phyloP scores from a whole-genome alignment of 768 basidiomycete genomes.

The Tulasnella sp. region DNA sequence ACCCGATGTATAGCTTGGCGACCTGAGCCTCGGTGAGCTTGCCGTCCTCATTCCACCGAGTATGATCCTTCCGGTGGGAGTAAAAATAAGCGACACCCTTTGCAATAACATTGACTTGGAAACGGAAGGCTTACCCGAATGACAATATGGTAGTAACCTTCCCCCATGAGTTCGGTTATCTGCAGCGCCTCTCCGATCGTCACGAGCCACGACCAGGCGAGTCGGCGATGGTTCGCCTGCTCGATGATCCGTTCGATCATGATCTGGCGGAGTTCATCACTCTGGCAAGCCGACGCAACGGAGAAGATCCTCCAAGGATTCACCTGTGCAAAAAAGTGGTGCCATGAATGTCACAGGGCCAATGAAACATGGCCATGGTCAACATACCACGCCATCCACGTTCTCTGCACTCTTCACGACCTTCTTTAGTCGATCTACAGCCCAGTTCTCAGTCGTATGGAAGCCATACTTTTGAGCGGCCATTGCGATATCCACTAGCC shows the following conservation, averaged over 20 bases:
- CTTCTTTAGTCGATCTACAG: conserved; percentile 8
- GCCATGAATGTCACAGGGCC: neutral
- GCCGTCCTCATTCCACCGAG: conserved; percentile 8
- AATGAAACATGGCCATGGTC: neutral
- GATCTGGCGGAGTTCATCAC: conserved; percentile 5
- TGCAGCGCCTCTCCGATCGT: conserved; percentile 7
- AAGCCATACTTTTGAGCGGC: conserved; percentile 14
- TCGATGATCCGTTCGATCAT: conserved; percentile 11
- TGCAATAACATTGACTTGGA: neutral
- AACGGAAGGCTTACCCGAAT: neutral
- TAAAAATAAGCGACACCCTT: neutral
- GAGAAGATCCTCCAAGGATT: conserved; percentile 14
- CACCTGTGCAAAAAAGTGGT: neutral
- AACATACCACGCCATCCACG: neutral
- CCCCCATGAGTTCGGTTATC: conserved; percentile 4
- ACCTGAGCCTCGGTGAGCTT: conserved; percentile 9
- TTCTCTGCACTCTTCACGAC: conserved; percentile 7
- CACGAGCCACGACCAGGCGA: conserved; percentile 12
- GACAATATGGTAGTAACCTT: conserved; percentile 12
- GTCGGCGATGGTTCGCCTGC: neutral
- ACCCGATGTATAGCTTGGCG: conserved; percentile 10
- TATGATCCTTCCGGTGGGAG: neutral
- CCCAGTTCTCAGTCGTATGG: conserved; percentile 13
- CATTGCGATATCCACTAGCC: conserved; percentile 14
- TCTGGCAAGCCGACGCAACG: conserved; percentile 7